A percentile compares a stretch with the other conserved stretches of the same genome.
Evolutionary conservation across 768 basidiomycete genomes (phyloP).

Genomic region (Kwoniella botswanensis): DNA sequence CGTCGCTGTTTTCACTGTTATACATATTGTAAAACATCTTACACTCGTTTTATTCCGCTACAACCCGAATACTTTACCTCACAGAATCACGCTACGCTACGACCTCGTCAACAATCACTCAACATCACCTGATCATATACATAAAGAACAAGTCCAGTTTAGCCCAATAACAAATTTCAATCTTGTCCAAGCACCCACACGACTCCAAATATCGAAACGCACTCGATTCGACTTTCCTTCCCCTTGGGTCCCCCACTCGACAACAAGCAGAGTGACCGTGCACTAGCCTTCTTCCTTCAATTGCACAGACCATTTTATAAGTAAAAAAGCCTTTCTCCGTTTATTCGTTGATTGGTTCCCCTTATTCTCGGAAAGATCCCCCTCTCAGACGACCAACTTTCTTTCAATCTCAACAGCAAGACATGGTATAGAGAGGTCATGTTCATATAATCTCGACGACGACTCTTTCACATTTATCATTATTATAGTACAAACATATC

Average conservation of each 20-base stretch:
- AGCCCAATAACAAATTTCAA: slow-evolving; percentile 7
- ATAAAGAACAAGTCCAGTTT: neutral
- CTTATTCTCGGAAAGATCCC: neutral
- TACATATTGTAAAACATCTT: no score
- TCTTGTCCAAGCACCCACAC: neutral
- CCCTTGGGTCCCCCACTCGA: slow-evolving; percentile 9
- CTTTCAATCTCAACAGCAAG: neutral
- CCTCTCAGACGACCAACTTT: neutral
- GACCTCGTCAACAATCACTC: neutral
- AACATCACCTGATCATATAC: slow-evolving; percentile 4
- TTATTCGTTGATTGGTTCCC: no score
- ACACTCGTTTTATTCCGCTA: neutral
- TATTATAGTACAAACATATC: neutral
- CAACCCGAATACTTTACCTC: neutral
- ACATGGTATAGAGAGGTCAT: neutral
- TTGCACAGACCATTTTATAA: neutral
- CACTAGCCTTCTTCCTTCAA: neutral
- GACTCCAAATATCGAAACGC: neutral
- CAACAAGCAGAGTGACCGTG: neutral
- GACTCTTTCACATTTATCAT: neutral
- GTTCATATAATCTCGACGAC: neutral
- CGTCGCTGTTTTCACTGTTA: neutral
- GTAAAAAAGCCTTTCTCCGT: neutral
- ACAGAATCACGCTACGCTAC: neutral
- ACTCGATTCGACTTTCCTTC: neutral